Conservation (phyloP, 2,329 filamentous ascomycete species). For the Cytospora piceicola region DNA sequence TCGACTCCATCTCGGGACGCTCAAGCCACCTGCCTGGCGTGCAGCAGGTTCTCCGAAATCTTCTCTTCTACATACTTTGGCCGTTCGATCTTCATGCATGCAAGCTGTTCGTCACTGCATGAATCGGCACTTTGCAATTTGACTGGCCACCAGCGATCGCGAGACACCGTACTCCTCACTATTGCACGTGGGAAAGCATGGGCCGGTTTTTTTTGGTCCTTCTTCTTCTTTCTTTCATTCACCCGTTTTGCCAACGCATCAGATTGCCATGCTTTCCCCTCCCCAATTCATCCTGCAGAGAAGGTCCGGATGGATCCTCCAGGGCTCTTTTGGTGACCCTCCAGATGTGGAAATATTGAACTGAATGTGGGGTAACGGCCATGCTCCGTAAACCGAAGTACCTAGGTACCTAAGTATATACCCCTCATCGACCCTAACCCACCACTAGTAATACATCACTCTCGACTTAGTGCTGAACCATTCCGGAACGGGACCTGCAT, state of each 20-base stretch:
- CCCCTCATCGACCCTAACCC: constrained; percentile 23
- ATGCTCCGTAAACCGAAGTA: background rate
- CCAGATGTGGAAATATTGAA: background rate
- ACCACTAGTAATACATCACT: constrained; percentile 17
- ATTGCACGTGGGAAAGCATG: constrained; percentile 1
- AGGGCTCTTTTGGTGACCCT: background rate
- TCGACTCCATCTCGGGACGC: constrained; percentile 2
- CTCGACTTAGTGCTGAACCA: background rate
- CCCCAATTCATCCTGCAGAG: constrained; percentile 2
- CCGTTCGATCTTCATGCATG: constrained; percentile 3
- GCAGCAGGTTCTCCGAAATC: background rate
- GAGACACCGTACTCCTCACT: background rate
- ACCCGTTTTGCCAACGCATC: background rate
- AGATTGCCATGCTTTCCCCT: background rate
- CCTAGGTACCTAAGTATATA: background rate
- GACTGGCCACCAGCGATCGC: constrained; percentile 1
- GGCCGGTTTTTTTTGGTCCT: background rate
- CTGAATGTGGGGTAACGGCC: background rate
- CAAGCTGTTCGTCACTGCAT: constrained; percentile 3
- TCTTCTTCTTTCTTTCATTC: background rate
- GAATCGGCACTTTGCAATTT: background rate
- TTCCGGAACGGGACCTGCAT: constrained; percentile 4
- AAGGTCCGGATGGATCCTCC: background rate
- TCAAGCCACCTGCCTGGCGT: constrained; percentile 1
- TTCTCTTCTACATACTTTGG: background rate